phyloP scores from a whole-genome alignment of 768 basidiomycete genomes.

The Tubosaeta sp. region DNA sequence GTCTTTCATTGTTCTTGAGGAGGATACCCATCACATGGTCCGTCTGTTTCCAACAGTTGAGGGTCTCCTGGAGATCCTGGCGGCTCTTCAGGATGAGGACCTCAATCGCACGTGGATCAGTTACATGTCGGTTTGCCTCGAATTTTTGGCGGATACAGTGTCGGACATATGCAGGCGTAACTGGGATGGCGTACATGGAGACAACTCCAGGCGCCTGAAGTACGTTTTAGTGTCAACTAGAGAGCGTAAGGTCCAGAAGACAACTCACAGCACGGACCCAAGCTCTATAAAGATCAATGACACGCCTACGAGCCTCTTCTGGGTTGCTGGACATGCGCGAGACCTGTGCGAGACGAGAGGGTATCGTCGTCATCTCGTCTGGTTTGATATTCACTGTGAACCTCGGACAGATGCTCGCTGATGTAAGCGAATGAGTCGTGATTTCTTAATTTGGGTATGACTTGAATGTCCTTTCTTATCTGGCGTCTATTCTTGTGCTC shows the following conservation, averaged over 20 bases:
- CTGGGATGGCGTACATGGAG: constrained; percentile 73
- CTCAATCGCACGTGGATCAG: constrained; percentile 80
- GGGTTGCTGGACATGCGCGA: constrained; percentile 54
- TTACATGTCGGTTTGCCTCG: constrained; percentile 79
- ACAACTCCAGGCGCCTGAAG: constrained; percentile 87
- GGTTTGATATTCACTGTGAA: no score
- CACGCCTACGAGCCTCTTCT: constrained; percentile 62
- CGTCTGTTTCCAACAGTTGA: constrained; percentile 91
- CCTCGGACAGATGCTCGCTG: background rate
- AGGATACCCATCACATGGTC: constrained; percentile 76
- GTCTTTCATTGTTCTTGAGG: constrained; percentile 45
- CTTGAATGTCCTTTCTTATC: constrained; percentile 1
- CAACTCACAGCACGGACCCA: constrained; percentile 88
- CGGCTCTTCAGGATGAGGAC: constrained; percentile 78
- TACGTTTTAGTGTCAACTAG: background rate
- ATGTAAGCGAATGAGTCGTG: constrained; percentile 11
- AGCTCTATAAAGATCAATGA: constrained; percentile 78
- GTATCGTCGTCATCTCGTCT: constrained; percentile 77
- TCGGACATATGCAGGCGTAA: constrained; percentile 73
- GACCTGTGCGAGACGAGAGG: constrained; percentile 75
- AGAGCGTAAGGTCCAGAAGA: background rate
- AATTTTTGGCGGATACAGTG: constrained; percentile 82
- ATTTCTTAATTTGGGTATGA: constrained; percentile 9
- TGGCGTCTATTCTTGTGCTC: background rate
- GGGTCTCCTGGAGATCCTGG: constrained; percentile 89